Evolutionary conservation across 75 land plant genomes (phyloP).

Genomic region (Sequoiadendron giganteum): DNA sequence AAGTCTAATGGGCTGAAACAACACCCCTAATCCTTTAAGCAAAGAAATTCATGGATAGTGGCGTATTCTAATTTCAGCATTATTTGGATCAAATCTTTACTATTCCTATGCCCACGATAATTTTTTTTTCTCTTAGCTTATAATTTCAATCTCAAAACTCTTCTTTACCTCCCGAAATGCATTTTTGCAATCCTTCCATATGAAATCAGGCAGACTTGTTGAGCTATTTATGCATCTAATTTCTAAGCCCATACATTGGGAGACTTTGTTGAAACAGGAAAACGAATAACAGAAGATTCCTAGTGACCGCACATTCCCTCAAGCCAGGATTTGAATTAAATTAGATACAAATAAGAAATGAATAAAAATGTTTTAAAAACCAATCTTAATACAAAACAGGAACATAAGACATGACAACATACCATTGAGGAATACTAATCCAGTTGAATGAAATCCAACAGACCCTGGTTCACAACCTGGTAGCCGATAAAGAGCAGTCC

Average conservation of each 20-base stretch:
- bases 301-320: background rate
- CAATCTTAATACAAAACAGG: background rate
- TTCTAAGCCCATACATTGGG: background rate
- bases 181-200: background rate
- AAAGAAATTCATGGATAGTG: background rate
- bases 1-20: background rate
- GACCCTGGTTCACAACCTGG: constrained; percentile 74
- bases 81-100: background rate
- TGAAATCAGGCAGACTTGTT: background rate
- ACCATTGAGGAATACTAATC: constrained; percentile 78
- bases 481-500: constrained; percentile 25
- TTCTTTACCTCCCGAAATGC: background rate
- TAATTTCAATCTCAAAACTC: background rate
- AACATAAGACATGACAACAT: constrained; percentile 6
- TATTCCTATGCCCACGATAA: background rate
- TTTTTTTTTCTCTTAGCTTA: background rate
- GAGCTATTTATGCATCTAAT: background rate
- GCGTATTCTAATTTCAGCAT: background rate
- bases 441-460: constrained; percentile 78
- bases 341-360: background rate
- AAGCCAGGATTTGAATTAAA: background rate
- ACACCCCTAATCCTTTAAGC: background rate
- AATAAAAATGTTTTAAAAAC: background rate
- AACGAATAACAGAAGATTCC: background rate
- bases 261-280: background rate